A percentile compares a stretch with the other conserved stretches of the same genome.
Evolutionary conservation across 2,329 filamentous ascomycete genomes (phyloP).

Genomic region (Cadophora sp.): DNA sequence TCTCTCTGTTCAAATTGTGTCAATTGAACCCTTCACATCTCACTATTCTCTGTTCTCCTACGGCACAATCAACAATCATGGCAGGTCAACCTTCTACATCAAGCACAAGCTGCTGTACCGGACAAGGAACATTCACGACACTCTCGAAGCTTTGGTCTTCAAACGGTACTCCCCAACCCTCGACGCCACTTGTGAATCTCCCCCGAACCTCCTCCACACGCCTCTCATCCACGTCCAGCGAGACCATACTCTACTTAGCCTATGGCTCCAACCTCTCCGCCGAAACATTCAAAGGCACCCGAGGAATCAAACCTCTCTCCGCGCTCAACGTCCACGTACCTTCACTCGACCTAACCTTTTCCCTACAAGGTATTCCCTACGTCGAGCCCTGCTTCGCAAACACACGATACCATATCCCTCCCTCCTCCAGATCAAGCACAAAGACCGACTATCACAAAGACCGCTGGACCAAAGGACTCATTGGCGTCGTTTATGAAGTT

Average conservation of each 20-base stretch:
- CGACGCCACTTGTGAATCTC: conserved; percentile 8
- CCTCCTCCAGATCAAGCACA: conserved; percentile 38
- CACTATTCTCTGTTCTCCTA: background rate
- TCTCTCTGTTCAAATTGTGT: background rate
- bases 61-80: conserved; percentile 13
- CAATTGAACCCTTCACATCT: background rate
- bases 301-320: conserved; percentile 82
- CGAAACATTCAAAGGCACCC: conserved; percentile 77
- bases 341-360: conserved; percentile 78
- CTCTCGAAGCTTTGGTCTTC: conserved; percentile 25
- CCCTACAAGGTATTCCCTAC: conserved; percentile 86
- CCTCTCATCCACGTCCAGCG: conserved; percentile 43
- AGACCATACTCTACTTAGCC: conserved; percentile 80
- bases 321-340: conserved; percentile 84
- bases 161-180: background rate
- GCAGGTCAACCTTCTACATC: conserved; percentile 2
- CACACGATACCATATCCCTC: conserved; percentile 61
- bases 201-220: conserved; percentile 26
- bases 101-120: background rate
- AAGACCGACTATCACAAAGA: conserved; percentile 55
- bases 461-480: conserved; percentile 79
- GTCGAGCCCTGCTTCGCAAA: conserved; percentile 92
- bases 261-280: conserved; percentile 91
- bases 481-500: conserved; percentile 96
- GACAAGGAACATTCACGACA: conserved; percentile 17